Base-by-base conservation (phyloP, 1,139 yeast genomes). In the Arxiozyma heterogenica region DNA sequence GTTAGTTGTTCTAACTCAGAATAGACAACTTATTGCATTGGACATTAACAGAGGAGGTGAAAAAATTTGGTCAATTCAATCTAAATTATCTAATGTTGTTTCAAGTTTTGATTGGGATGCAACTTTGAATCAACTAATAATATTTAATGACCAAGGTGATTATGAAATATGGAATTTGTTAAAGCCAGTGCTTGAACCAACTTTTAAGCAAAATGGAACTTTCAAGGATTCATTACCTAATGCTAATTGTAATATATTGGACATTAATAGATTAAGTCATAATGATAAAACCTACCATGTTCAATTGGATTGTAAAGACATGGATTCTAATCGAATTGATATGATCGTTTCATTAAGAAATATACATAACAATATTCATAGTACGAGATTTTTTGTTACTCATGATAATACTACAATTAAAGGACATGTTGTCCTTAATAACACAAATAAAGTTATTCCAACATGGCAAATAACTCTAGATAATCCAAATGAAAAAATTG, bases 11-110 rank as follows among this genome's bases (percentile, higher is more conserved):
- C 73, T 76, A 2, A 75, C 83, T 0, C 61, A 62, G 17, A 62
- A 65, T 41, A 81, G 81, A 5, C 70, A 71, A 49, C 56, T 79
- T 2, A 67, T 73, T 39, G 82, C 81, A 0, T 64, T 80, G 23
- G 75, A 79, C 57, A 47, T 58, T 34, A 69, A 78, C 2, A 59
- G 69, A 2, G 61, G 64, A 21, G 82, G 82, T 18, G 56, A 61
- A 3, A 51, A 64, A 17, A 62, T 65, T 3, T 82, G 86, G 86
- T 63, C 61, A n/a, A 27, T 27, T 44, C 39, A 44, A 25, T 44
- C 47, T 11, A 44, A 27, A n/a, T 27, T 44, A n/a, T 17, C 20
- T 25, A 18, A 21, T 15, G 22, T 38, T 18, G 6, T n/a, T 17
- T 44, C 27, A 44, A 44, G 22, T 25, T 44, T 44, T 44, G 47